Conservation (phyloP, 1,284 basidiomycete genomes). For the Inonotus obliquus region DNA sequence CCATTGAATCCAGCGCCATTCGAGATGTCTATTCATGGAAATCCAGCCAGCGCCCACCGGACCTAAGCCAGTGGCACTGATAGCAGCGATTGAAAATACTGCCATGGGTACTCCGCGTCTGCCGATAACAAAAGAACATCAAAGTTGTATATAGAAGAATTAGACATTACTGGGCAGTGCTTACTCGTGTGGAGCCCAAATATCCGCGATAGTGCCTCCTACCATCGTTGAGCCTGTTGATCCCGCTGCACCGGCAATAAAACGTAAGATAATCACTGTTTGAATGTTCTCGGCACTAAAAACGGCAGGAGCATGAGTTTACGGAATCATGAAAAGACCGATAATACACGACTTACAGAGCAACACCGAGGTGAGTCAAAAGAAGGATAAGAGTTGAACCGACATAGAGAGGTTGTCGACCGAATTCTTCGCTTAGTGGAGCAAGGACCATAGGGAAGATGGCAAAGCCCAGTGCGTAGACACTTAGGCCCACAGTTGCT, state of each 20-base stretch:
- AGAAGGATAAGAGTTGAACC: slow-evolving; percentile 51
- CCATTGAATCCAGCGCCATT: slow-evolving; percentile 85
- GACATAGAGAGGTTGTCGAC: slow-evolving; percentile 65
- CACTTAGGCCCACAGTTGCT: slow-evolving; percentile 54
- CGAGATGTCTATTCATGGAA: slow-evolving; percentile 52
- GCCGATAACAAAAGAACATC: neutral
- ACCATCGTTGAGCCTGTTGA: slow-evolving; percentile 73
- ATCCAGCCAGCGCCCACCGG: slow-evolving; percentile 68
- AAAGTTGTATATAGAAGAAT: neutral
- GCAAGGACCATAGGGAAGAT: slow-evolving; percentile 67
- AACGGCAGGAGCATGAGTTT: neutral
- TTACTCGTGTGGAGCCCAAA: slow-evolving; percentile 59
- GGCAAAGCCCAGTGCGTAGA: slow-evolving; percentile 67
- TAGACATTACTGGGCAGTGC: slow-evolving; percentile 19
- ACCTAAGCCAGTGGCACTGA: slow-evolving; percentile 61
- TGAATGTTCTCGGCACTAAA: slow-evolving; percentile 60
- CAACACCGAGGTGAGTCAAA: slow-evolving; percentile 57
- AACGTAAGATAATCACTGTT: slow-evolving; percentile 62
- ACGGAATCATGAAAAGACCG: neutral
- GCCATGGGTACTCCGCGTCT: slow-evolving; percentile 74
- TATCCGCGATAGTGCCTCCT: slow-evolving; percentile 72
- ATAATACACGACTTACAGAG: slow-evolving; percentile 44
- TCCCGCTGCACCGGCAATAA: slow-evolving; percentile 66
- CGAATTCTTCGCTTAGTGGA: slow-evolving; percentile 76
- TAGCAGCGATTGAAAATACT: slow-evolving; percentile 52